Base-by-base conservation (phyloP, 805 yeast genomes). In the Candida piceae region DNA sequence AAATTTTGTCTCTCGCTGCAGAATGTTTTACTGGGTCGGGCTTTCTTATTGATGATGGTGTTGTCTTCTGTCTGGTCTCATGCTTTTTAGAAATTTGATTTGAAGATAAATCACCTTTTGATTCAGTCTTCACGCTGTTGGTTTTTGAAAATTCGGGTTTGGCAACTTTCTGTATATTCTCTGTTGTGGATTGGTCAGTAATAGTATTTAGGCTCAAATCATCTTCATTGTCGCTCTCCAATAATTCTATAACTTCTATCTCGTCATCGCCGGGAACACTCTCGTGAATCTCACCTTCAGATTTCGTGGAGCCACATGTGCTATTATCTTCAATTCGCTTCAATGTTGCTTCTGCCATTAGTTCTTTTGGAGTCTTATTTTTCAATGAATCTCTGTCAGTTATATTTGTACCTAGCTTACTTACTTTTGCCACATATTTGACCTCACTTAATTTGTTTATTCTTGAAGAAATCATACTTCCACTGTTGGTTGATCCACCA, bases 301-400 rank as follows among this genome's bases (percentile, higher is more conserved):
- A 50, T 34, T 36, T 39, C n/a, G 44, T 48, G 36, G 47, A 44
- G 11, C 50, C 41, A 41, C 83, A 78, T 66, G 71, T 67, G 40
- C 69, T 71, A 4, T 64, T 53, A 52, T 77, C 84, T n/a, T 61
- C 57, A 15, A 66, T 53, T 31, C 93, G 61, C 38, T 79, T 58
- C 41, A 80, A 80, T 0, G 86, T 80, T 1, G 94, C 93, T 40
- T 67, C 70, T 13, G 74, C 50, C 30, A 75, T 70, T 32, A 74
- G 54, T 5, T 66, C 72, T 25, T 77, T 62, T 34, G 73, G 43
- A 11, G 49, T 47, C 18, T 19, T 33, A n/a, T 15, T 17, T 1
- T 29, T 20, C n/a, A 29, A 22, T 16, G 5, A 11, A 15, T 32
- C 38, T 19, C 20, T 7, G n/a, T 26, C 17, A n/a, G 16, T n/a